Conservation (phyloP, 768 basidiomycete species). For the Tulasnella sp. region DNA sequence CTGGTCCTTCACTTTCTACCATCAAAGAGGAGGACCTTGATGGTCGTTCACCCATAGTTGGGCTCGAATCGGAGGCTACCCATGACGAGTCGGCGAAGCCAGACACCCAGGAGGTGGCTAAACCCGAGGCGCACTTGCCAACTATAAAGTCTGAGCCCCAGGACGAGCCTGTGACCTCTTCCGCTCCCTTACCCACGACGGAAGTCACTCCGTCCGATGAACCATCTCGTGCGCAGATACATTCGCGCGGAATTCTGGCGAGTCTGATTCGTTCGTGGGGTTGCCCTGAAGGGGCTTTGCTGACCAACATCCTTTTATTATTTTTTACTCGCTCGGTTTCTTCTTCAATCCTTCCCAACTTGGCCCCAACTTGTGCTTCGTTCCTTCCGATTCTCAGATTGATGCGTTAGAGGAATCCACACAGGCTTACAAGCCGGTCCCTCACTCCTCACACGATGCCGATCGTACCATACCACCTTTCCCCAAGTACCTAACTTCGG, state of each 20-base stretch:
- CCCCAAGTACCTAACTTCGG: constrained; percentile 17
- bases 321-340: not conserved
- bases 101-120: constrained; percentile 27
- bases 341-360: not conserved
- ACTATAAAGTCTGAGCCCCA: not conserved
- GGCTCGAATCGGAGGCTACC: not conserved
- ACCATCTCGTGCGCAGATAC: not conserved
- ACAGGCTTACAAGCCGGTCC: constrained; percentile 56
- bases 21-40: not conserved
- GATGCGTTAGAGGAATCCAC: constrained; percentile 62
- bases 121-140: constrained; percentile 13
- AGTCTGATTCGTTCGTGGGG: constrained; percentile 19
- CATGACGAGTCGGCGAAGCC: not conserved
- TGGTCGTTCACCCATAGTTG: not conserved
- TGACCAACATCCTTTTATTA: not conserved
- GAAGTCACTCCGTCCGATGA: not conserved
- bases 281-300: constrained; percentile 13
- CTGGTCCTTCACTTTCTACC: not conserved
- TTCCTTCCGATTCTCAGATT: constrained; percentile 35
- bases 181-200: not conserved
- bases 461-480: constrained; percentile 70
- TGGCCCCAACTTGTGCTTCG: not conserved
- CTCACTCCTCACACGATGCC: constrained; percentile 24
- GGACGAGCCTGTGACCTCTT: not conserved
- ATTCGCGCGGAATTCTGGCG: constrained; percentile 66